A percentile compares a stretch with the other conserved stretches of the same genome.
Evolutionary conservation across 2,329 filamentous ascomycete genomes (phyloP).

Genomic region (Colletotrichum kahawae): DNA sequence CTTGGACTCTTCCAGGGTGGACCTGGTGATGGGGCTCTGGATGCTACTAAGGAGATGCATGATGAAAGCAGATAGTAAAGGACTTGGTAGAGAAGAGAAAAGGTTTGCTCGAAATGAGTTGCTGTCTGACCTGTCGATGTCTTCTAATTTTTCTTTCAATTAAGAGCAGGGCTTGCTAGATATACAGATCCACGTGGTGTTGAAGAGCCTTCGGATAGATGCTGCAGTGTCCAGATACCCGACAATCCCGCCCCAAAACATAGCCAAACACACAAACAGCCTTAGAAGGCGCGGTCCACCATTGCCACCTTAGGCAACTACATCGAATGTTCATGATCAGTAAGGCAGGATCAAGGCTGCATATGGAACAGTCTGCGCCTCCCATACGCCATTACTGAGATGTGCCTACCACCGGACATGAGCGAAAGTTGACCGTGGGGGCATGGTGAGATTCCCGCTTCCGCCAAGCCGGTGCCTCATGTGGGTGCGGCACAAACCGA

Average conservation of each 20-base stretch:
- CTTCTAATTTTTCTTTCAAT: fast-evolving
- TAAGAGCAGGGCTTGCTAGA: not conserved
- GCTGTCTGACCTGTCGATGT: fast-evolving
- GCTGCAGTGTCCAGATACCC: not conserved
- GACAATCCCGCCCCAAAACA: not conserved
- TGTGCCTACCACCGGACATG: not conserved
- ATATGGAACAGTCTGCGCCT: not conserved
- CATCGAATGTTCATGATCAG: not conserved
- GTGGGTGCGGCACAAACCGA: not conserved
- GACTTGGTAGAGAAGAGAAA: not conserved
- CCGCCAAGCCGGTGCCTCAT: not conserved
- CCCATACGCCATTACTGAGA: not conserved
- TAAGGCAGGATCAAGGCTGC: not conserved
- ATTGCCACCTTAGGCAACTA: not conserved
- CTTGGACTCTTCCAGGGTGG: not conserved
- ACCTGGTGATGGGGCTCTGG: not conserved
- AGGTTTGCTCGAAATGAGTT: fast-evolving
- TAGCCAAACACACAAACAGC: not conserved
- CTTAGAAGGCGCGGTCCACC: not conserved
- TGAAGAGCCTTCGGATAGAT: not conserved
- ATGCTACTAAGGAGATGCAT: not conserved
- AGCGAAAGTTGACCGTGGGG: not conserved
- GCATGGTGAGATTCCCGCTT: not conserved
- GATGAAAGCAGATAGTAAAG: not conserved
- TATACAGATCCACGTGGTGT: not conserved